Conservation (phyloP, 371 early-diverging fungal species). For the Rozella allomycis region DNA sequence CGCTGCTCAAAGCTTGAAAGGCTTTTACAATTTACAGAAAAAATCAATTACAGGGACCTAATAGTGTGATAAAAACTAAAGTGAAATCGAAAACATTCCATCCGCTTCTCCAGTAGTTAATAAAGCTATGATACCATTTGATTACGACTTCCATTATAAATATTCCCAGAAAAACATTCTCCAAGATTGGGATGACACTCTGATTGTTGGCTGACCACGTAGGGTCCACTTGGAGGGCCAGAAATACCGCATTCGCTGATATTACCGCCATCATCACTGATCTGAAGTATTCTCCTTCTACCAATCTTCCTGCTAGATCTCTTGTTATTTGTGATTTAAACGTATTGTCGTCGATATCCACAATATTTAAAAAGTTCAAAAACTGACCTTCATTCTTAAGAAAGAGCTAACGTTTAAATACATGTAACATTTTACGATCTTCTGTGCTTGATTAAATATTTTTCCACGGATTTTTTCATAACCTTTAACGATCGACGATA, state of each 20-base stretch:
- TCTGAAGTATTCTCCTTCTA: slow-evolving; percentile 14
- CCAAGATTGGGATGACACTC: slow-evolving; percentile 5
- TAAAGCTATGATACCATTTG: slow-evolving; percentile 16
- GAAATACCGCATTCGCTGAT: slow-evolving; percentile 8
- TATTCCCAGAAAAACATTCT: slow-evolving; percentile 7
- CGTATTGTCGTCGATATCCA: slow-evolving; percentile 15
- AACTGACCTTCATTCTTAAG: too few species aligned
- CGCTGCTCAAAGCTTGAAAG: not conserved
- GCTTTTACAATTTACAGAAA: not conserved
- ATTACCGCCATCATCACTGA: slow-evolving; percentile 9
- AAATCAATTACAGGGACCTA: slow-evolving; percentile 5
- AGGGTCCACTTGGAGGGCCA: slow-evolving; percentile 9
- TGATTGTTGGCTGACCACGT: slow-evolving; percentile 3
- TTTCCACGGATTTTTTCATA: too few species aligned
- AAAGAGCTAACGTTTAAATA: too few species aligned
- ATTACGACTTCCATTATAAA: slow-evolving; percentile 13
- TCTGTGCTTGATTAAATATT: too few species aligned
- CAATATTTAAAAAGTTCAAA: slow-evolving; percentile 16
- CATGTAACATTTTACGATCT: too few species aligned
- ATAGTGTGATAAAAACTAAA: slow-evolving; percentile 6
- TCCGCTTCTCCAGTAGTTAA: slow-evolving; percentile 10
- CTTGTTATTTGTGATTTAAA: slow-evolving; percentile 11
- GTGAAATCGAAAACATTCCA: slow-evolving; percentile 14
- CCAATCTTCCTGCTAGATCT: slow-evolving; percentile 12
- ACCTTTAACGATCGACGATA: too few species aligned